Evolutionary conservation across 495 filamentous ascomycete species (phyloP).

Genomic region (Tuber calosporum): DNA sequence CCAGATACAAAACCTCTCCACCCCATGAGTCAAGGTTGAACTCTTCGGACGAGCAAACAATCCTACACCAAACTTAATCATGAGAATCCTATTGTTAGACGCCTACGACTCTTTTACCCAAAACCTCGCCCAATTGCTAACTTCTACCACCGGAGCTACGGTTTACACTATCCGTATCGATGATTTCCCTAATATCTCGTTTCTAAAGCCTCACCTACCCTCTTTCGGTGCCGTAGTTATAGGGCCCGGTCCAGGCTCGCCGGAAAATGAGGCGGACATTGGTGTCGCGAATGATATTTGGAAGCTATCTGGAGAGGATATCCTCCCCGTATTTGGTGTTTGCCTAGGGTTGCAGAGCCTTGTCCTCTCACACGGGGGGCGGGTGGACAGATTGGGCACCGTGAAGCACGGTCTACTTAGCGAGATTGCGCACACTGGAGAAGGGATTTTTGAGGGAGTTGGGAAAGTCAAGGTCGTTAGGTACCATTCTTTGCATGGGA

Average conservation of each 20-base stretch:
- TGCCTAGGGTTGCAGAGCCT: slow-evolving; percentile 90
- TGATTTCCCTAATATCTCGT: slow-evolving; percentile 41
- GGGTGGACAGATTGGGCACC: slow-evolving; percentile 54
- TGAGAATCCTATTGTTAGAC: slow-evolving; percentile 71
- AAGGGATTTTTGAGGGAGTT: slow-evolving; percentile 53
- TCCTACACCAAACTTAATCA: not conserved
- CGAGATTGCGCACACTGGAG: slow-evolving; percentile 50
- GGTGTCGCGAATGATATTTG: slow-evolving; percentile 75
- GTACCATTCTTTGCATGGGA: slow-evolving; percentile 81
- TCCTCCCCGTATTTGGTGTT: slow-evolving; percentile 75
- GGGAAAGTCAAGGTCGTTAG: slow-evolving; percentile 61
- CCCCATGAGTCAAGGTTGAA: not conserved
- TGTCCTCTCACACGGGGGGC: slow-evolving; percentile 58
- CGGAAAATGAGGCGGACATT: slow-evolving; percentile 73
- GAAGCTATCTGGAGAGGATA: slow-evolving; percentile 52
- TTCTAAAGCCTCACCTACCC: slow-evolving; percentile 47
- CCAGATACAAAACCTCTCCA: not conserved
- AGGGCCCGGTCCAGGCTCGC: slow-evolving; percentile 20
- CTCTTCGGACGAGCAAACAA: not conserved
- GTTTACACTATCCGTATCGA: slow-evolving; percentile 71
- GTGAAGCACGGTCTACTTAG: slow-evolving; percentile 77
- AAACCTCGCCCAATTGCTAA: slow-evolving; percentile 76
- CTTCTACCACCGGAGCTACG: slow-evolving; percentile 55
- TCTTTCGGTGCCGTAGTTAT: slow-evolving; percentile 48
- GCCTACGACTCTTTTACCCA: slow-evolving; percentile 94